These are phyloP conservation scores for Testicularia cyperi DNA, from an alignment of 1,284 basidiomycete species.

Conservation along the genomic window DNA sequence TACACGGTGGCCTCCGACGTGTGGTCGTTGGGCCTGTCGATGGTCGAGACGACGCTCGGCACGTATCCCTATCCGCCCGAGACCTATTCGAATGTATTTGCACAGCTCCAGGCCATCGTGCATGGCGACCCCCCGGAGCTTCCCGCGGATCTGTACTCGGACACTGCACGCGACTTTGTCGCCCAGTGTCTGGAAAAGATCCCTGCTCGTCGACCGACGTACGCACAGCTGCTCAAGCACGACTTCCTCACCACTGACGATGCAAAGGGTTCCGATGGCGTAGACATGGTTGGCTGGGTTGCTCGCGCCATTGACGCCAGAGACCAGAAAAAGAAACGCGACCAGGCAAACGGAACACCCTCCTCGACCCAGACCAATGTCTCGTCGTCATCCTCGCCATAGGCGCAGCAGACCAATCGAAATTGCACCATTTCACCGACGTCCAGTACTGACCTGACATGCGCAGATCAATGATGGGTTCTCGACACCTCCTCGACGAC, in stretches of 20 bases:
- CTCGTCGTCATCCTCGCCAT: too few relatives aligned
- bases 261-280: conserved; percentile 40
- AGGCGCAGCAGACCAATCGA: too few relatives aligned
- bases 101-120: conserved; percentile 92
- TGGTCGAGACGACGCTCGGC: conserved; percentile 90
- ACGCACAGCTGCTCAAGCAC: conserved; percentile 79
- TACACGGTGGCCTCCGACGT: conserved; percentile 97
- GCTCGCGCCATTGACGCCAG: conserved; percentile 30
- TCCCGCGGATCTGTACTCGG: conserved; percentile 63
- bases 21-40: conserved; percentile 93
- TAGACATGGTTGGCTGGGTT: conserved; percentile 61
- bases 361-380: too few relatives aligned
- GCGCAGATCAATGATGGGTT: too few relatives aligned
- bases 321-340: conserved; percentile 14
- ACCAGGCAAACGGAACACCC: too few relatives aligned
- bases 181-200: conserved; percentile 57
- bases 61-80: conserved; percentile 98
- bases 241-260: conserved; percentile 67
- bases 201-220: conserved; percentile 75
- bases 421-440: too few relatives aligned
- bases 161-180: conserved; percentile 57
- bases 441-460: too few relatives aligned
- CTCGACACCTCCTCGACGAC: too few relatives aligned
- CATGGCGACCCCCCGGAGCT: conserved; percentile 87
- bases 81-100: conserved; percentile 94